These are phyloP conservation scores for Sporisorium graminicola DNA, from an alignment of 1,284 basidiomycete genomes.

Conservation along the genomic window DNA sequence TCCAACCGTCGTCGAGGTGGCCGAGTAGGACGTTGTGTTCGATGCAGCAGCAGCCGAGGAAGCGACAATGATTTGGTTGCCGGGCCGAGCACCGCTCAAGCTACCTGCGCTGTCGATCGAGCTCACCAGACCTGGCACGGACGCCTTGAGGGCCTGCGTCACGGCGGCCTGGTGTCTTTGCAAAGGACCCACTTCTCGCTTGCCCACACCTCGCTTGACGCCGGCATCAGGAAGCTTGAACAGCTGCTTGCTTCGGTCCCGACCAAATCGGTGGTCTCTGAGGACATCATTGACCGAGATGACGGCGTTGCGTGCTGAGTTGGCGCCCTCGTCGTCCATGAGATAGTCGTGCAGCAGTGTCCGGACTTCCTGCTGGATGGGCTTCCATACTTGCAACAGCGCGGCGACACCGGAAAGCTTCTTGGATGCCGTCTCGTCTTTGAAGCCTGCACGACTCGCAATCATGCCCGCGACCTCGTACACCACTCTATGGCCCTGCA, in stretches of 20 bases:
- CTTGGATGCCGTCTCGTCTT: conserved; percentile 43
- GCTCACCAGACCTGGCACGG: conserved; percentile 89
- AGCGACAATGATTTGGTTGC: conserved; percentile 36
- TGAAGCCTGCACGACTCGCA: conserved; percentile 48
- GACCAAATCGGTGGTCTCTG: conserved; percentile 51
- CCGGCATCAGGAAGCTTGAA: conserved; percentile 85
- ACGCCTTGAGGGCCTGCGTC: conserved; percentile 84
- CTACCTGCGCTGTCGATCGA: conserved; percentile 31
- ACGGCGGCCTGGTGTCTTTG: conserved; percentile 86
- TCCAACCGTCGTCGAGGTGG: neutral
- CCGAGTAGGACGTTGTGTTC: neutral
- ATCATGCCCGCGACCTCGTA: conserved; percentile 79
- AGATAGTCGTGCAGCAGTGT: conserved; percentile 91
- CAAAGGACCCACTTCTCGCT: conserved; percentile 74
- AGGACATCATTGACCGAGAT: conserved; percentile 94
- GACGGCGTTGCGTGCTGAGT: conserved; percentile 84
- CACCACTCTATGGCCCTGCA: conserved; percentile 89
- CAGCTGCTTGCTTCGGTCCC: conserved; percentile 71
- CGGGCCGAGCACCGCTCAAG: conserved; percentile 1
- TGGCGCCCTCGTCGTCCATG: conserved; percentile 85
- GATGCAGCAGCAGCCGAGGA: conserved; percentile 10
- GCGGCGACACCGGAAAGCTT: conserved; percentile 42
- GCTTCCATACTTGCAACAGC: conserved; percentile 88
- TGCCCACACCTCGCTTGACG: conserved; percentile 65
- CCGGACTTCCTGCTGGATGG: conserved; percentile 85